Conservation (phyloP, 2,329 filamentous ascomycete species). For the Elsinoe perseae region DNA sequence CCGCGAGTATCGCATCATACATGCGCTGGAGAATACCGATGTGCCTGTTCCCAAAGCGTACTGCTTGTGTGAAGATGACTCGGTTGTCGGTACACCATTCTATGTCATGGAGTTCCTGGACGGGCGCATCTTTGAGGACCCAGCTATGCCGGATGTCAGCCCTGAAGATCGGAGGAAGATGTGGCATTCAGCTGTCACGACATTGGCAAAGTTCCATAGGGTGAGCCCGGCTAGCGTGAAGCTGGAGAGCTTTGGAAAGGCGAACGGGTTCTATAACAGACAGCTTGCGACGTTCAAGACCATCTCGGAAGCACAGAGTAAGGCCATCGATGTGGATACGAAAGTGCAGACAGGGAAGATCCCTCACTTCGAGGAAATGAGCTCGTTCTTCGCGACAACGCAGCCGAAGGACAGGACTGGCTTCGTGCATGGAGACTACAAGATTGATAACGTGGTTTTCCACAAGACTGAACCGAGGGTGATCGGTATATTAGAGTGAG, state of each 20-base stretch:
- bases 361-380: constrained; percentile 73
- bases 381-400: constrained; percentile 62
- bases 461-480: constrained; percentile 81
- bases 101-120: constrained; percentile 97
- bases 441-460: constrained; percentile 62
- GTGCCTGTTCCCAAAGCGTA: constrained; percentile 80
- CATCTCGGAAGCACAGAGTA: constrained; percentile 71
- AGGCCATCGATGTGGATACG: constrained; percentile 67
- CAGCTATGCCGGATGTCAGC: constrained; percentile 65
- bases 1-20: constrained; percentile 85
- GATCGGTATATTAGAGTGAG: constrained; percentile 74
- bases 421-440: constrained; percentile 92
- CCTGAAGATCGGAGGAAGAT: constrained; percentile 64
- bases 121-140: constrained; percentile 87
- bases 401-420: constrained; percentile 72
- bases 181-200: constrained; percentile 79
- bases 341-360: constrained; percentile 69
- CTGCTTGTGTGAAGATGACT: constrained; percentile 75
- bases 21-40: constrained; percentile 68
- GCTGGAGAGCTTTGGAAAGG: constrained; percentile 65
- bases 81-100: constrained; percentile 79
- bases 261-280: constrained; percentile 70
- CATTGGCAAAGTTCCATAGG: constrained; percentile 76
- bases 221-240: constrained; percentile 60
- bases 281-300: constrained; percentile 77